Conservation (phyloP, 768 basidiomycete species). For the Arthromyces matolae region DNA sequence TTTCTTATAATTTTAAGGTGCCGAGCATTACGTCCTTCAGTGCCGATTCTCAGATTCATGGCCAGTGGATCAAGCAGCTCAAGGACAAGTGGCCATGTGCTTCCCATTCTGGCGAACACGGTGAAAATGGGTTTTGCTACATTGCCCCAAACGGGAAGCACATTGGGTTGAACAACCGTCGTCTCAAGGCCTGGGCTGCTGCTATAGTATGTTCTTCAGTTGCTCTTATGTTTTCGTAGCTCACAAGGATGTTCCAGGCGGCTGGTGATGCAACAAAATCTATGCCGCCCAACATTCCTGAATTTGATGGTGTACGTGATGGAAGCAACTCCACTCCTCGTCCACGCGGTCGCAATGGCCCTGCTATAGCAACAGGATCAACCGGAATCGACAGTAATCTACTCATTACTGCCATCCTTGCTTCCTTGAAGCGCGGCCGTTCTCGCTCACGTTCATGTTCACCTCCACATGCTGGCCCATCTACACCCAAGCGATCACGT, state of each 20-base stretch:
- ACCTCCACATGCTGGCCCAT: background rate
- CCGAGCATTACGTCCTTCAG: slow-evolving; percentile 14
- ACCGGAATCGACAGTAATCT: slow-evolving; percentile 10
- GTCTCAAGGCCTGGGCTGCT: background rate
- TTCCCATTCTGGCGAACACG: slow-evolving; percentile 17
- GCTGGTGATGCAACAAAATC: slow-evolving; percentile 15
- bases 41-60: slow-evolving; percentile 7
- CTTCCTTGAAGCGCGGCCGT: background rate
- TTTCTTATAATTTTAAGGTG: slow-evolving; percentile 4
- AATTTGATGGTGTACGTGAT: slow-evolving; percentile 16
- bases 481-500: background rate
- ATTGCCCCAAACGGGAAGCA: background rate
- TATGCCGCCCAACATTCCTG: slow-evolving; percentile 10
- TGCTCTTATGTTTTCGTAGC: too few relatives aligned
- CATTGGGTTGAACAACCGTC: background rate
- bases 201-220: too few relatives aligned
- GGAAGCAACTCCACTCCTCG: background rate
- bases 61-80: slow-evolving; percentile 13
- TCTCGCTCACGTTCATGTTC: background rate
- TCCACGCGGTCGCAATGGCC: slow-evolving; percentile 1
- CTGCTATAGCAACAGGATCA: slow-evolving; percentile 24
- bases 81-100: slow-evolving; percentile 17
- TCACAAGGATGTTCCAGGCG: too few relatives aligned
- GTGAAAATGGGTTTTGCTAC: slow-evolving; percentile 18
- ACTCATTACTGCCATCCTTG: background rate